Base-by-base conservation (phyloP, 768 basidiomycete genomes). In the Psilocybe cyanescens region DNA sequence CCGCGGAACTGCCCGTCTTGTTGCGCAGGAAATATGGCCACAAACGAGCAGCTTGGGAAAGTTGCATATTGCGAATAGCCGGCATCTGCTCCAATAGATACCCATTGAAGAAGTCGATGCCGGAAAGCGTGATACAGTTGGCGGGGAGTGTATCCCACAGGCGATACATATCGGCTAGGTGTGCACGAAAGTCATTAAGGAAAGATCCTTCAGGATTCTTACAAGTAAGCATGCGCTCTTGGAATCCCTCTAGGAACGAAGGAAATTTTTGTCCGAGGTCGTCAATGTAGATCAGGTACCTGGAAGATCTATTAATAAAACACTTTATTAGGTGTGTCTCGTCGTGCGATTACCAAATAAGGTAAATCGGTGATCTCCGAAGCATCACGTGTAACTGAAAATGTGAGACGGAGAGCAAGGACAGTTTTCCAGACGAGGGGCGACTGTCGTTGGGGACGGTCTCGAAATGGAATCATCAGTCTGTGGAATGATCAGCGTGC, bases 21-120 rank as follows among this genome's bases (percentile, higher is more conserved):
- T 19, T 45, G n/a, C 51, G 61, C 46, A 62, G 45, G 33, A 53
- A 62, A n/a, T 62, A 53, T 3, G 61, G 61, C 61, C 61, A 62
- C 12, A 57, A 53, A 6, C 3, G 17, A 2, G 56, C 61, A 29
- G 17, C 9, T 8, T 39, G 8, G 5, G 50, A 31, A 11, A 54
- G 30, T 29, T 48, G n/a, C 45, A 58, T 62, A 8, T 46, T 24
- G 7, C 52, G 17, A 2, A 57, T 37, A 1, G 30, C 30, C 4
- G 45, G 50, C 31, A 47, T 57, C 14, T 62, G 50, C 19, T 62
- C 61, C 17, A 62, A 29, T 3, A 62, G 31, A 8, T 51, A 53
- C 3, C 56, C 61, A 19, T 28, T 62, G 31, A 62, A 46, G 29
- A 58, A 62, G 8, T 62, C 61, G n/a, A n/a, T n/a, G n/a, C n/a